Evolutionary conservation across 345 rosid species (phyloP).

Genomic region (Sisymbrium altissimum): DNA sequence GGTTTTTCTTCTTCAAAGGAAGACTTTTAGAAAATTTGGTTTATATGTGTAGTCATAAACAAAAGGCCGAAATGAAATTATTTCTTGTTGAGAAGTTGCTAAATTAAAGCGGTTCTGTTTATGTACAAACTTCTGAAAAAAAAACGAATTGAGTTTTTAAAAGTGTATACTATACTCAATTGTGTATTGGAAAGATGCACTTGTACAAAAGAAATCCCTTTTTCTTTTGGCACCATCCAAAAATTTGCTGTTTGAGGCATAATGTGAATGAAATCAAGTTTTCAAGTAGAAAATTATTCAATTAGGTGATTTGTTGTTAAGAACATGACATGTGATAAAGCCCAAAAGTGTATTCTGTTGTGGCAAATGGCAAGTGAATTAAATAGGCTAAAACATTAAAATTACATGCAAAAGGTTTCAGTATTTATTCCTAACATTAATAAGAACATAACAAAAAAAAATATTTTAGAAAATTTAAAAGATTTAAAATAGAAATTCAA

Average conservation of each 20-base stretch:
- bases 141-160: not conserved
- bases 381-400: not conserved
- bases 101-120: not conserved
- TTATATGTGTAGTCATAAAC: too few species aligned
- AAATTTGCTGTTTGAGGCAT: not conserved
- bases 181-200: not conserved
- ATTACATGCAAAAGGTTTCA: not conserved
- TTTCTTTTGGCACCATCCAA: not conserved
- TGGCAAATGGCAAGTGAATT: not conserved
- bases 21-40: too few species aligned
- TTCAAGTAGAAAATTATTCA: not conserved
- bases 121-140: not conserved
- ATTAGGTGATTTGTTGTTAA: not conserved
- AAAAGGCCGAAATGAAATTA: not conserved
- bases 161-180: not conserved
- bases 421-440: not conserved
- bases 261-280: not conserved
- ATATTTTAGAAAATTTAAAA: not conserved
- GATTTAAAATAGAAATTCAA: not conserved
- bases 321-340: conserved; percentile 4
- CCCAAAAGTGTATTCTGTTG: not conserved
- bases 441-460: not conserved
- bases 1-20: too few species aligned
- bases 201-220: too few species aligned
- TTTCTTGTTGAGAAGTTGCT: not conserved